Percentiles rank a stretch among this genome's conserved stretches.
These are phyloP conservation scores for Psilocybe tampanensis DNA, from an alignment of 768 basidiomycete species.

Conservation along the genomic window DNA sequence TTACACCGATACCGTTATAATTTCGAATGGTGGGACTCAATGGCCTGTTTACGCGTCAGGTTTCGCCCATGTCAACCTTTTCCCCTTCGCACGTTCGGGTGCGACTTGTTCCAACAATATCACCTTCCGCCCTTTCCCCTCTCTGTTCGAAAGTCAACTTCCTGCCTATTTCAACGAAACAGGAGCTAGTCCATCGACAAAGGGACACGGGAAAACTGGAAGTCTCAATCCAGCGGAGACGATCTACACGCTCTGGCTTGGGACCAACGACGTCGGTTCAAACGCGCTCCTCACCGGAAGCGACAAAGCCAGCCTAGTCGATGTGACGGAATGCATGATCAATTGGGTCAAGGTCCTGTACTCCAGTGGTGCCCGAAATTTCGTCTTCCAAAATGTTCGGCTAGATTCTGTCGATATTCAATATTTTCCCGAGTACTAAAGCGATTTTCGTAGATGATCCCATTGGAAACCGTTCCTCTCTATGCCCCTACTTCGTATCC, in stretches of 20 bases:
- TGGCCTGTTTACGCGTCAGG: constrained; percentile 66
- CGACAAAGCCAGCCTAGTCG: constrained; percentile 54
- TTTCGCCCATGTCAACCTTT: constrained; percentile 53
- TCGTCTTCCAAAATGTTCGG: constrained; percentile 69
- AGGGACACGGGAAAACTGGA: constrained; percentile 40
- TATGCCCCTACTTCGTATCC: constrained; percentile 52
- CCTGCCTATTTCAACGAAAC: constrained; percentile 46
- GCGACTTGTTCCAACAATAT: constrained; percentile 69
- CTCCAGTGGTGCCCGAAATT: constrained; percentile 61
- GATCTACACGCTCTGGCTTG: constrained; percentile 69
- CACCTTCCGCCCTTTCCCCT: constrained; percentile 59
- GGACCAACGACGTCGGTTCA: constrained; percentile 65
- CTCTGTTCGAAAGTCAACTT: constrained; percentile 59
- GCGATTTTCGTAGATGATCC: constrained; percentile 48
- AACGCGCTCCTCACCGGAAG: constrained; percentile 55
- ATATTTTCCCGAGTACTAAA: background rate
- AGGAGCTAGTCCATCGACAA: constrained; percentile 26
- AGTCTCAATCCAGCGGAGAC: constrained; percentile 45
- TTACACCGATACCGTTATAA: constrained; percentile 54
- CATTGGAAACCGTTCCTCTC: constrained; percentile 49
- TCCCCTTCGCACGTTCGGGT: constrained; percentile 62
- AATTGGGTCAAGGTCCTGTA: constrained; percentile 63
- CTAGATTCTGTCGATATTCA: background rate
- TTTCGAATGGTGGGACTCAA: constrained; percentile 45
- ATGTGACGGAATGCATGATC: constrained; percentile 58